Evolutionary conservation across 495 filamentous ascomycete genomes (phyloP), one percentile per base, ranked within the genome.

Genomic region (Xylaria grammica): DNA sequence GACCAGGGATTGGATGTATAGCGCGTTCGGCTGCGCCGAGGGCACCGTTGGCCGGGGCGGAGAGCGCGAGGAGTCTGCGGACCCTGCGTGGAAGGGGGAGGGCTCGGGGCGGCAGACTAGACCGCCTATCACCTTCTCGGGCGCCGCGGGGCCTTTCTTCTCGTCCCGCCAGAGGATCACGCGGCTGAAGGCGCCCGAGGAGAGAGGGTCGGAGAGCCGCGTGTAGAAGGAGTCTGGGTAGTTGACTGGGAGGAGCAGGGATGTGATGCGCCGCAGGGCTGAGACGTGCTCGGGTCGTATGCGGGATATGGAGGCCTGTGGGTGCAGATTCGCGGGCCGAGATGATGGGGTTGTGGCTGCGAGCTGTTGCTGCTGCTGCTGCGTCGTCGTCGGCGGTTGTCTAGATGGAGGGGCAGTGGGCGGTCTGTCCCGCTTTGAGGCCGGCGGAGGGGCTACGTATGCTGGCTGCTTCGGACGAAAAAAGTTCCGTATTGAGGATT

Each of bases 1-100:
- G 53, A 87, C 85, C 0, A 99, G 82, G 1, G 94, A 97, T 71
- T 93, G 90, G 67, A 99, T 91, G 81, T 99, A 99, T 27, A 99
- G 81, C 81, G 69, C 68, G 68, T 79, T 76, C 4, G 72, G 70
- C 30, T 69, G 73, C 40, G 58, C 59, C 8, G 61, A 44, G 19
- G 36, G 13, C 15, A 19, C 26, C 15, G 55, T 27, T 20, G 54
- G 64, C 42, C 57, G 51, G 13, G 62, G 63, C 67, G 13, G 53
- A 65, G 69, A 66, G 67, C n/a, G 69, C 38, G n/a, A 52, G 65
- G 42, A 11, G 57, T 34, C 40, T 2, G 38, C 60, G 51, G 38
- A 38, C 3, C 60, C 51, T 38, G 32, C 38, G 40, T 63, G 60
- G 52, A 75, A 74, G 62, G 77, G 65, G 56, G 77, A 63, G 24